These are phyloP conservation scores for Pleurotus citrinopileatus DNA, from an alignment of 768 basidiomycete species.

Conservation along the genomic window DNA sequence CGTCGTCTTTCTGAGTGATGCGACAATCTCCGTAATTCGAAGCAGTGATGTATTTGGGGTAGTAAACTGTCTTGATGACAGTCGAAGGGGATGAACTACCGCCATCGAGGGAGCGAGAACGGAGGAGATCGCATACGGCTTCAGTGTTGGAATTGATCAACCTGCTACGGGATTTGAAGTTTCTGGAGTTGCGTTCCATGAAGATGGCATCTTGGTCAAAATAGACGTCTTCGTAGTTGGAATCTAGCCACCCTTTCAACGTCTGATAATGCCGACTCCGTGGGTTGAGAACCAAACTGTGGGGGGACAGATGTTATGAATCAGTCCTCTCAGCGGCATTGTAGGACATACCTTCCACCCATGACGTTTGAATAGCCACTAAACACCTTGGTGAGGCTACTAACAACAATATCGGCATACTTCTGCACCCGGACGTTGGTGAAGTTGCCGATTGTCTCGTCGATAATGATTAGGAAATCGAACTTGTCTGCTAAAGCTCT, in stretches of 20 bases:
- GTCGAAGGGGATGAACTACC: slow-evolving; percentile 14
- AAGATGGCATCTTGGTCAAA: slow-evolving; percentile 74
- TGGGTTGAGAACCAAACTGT: slow-evolving; percentile 73
- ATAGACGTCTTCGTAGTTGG: slow-evolving; percentile 62
- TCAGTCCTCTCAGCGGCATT: neutral
- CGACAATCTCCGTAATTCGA: slow-evolving; percentile 54
- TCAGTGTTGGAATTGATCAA: slow-evolving; percentile 66
- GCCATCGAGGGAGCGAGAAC: slow-evolving; percentile 33
- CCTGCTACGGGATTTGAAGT: slow-evolving; percentile 58
- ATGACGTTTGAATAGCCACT: slow-evolving; percentile 78
- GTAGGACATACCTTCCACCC: slow-evolving; percentile 58
- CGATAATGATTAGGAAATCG: slow-evolving; percentile 67
- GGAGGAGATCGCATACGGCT: slow-evolving; percentile 59
- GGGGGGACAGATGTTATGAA: neutral
- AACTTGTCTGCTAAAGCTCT: slow-evolving; percentile 65
- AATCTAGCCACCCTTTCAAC: slow-evolving; percentile 44
- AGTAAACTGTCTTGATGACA: slow-evolving; percentile 63
- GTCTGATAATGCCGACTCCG: slow-evolving; percentile 47
- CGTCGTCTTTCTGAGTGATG: slow-evolving; percentile 15
- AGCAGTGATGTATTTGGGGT: slow-evolving; percentile 62
- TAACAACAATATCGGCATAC: slow-evolving; percentile 68
- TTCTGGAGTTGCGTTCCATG: slow-evolving; percentile 81
- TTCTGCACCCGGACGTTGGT: slow-evolving; percentile 71
- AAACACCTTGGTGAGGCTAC: slow-evolving; percentile 75
- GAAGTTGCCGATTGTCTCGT: slow-evolving; percentile 80